These are phyloP conservation scores for Phytopythium oedochilum DNA, from an alignment of 352 stramenopile species.

Conservation along the genomic window DNA sequence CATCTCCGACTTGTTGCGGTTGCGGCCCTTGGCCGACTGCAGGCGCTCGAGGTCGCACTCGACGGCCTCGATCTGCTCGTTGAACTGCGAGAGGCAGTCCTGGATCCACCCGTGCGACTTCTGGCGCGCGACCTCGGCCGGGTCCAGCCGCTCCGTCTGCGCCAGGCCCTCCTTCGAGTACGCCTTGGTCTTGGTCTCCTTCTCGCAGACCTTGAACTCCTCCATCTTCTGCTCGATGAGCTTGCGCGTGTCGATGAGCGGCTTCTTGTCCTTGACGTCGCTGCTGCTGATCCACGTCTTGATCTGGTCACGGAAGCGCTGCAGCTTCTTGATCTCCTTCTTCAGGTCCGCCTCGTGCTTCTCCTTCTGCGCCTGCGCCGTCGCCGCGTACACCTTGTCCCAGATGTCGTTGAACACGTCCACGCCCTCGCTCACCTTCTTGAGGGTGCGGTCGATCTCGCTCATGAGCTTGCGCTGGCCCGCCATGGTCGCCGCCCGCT, in stretches of 20 bases:
- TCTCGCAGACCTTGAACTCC: constrained; percentile 99
- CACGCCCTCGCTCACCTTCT: constrained; percentile 98
- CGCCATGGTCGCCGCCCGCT: constrained; percentile 43
- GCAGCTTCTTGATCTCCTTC: constrained; percentile 99
- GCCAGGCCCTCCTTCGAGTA: constrained; percentile 98
- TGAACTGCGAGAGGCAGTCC: constrained; percentile 74
- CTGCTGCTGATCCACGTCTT: constrained; percentile 98
- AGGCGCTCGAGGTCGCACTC: constrained; percentile 81
- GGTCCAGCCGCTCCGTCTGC: constrained; percentile 91
- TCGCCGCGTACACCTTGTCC: constrained; percentile 97
- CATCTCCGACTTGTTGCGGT: constrained; percentile 93
- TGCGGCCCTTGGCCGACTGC: constrained; percentile 89
- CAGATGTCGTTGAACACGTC: constrained; percentile 99
- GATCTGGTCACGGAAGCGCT: constrained; percentile 98
- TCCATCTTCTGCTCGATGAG: constrained; percentile 99
- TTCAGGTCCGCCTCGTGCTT: constrained; percentile 99
- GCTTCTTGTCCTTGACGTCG: constrained; percentile 98
- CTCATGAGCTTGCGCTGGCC: constrained; percentile 84
- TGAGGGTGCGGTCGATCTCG: constrained; percentile 99
- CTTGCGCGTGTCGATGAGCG: constrained; percentile 79
- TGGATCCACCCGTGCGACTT: constrained; percentile 84
- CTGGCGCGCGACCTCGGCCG: constrained; percentile 77
- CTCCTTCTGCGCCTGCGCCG: constrained; percentile 98
- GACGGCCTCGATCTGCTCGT: constrained; percentile 87
- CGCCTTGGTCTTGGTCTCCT: constrained; percentile 99